phyloP scores from a whole-genome alignment of 139 green algal genomes.

The Chloropicon primus region DNA sequence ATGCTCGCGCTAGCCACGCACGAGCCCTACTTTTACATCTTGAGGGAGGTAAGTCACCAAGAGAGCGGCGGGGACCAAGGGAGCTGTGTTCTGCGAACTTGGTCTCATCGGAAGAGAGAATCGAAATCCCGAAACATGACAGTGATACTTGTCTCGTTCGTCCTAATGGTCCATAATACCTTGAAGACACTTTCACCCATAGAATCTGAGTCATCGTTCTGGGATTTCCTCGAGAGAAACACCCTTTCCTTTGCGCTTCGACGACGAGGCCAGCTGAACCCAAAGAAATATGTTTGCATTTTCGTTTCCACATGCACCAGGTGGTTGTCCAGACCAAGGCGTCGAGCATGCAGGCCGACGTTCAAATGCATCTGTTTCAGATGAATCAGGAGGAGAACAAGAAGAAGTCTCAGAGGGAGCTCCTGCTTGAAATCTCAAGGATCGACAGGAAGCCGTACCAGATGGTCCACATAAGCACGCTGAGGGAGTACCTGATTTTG shows the following conservation, averaged over 20 bases:
- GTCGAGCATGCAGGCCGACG: not conserved
- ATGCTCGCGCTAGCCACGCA: constrained; percentile 90
- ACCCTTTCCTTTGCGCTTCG: no score
- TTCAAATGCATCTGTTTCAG: not conserved
- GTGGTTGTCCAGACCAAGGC: not conserved
- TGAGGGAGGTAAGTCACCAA: constrained; percentile 32
- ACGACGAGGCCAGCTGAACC: no score
- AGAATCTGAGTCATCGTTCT: not conserved
- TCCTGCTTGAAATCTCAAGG: not conserved
- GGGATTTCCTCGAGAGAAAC: not conserved
- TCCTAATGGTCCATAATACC: not conserved
- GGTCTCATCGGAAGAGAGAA: not conserved
- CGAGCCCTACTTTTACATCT: constrained; percentile 77
- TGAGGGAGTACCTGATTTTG: constrained; percentile 88
- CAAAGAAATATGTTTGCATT: no score
- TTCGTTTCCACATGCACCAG: not conserved
- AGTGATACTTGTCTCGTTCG: not conserved
- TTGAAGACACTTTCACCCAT: not conserved
- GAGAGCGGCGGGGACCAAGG: no score
- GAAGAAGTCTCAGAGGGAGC: constrained; percentile 57
- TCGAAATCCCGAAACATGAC: not conserved
- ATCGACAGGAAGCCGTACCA: constrained; percentile 21
- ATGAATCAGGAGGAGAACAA: not conserved
- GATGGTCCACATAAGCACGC: constrained; percentile 57
- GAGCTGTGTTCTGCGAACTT: not conserved